phyloP scores from a whole-genome alignment of 2,329 filamentous ascomycete species.

The Xylaria sp. region DNA sequence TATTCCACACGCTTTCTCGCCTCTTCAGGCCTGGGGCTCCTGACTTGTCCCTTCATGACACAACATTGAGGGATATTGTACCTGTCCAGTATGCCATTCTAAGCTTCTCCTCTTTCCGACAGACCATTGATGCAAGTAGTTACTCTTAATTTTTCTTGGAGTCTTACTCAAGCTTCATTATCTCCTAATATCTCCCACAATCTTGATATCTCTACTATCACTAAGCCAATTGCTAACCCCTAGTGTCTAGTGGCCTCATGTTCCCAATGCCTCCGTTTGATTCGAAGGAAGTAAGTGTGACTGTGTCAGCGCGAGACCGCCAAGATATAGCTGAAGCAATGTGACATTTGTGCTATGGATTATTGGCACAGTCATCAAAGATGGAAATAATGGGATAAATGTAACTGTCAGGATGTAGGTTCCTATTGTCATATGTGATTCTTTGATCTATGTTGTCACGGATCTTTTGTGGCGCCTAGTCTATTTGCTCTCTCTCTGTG shows the following conservation, averaged over 20 bases:
- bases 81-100: constrained; percentile 11
- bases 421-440: background rate
- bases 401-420: background rate
- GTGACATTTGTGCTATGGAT: background rate
- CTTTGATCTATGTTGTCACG: background rate
- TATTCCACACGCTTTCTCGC: constrained; percentile 20
- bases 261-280: constrained; percentile 28
- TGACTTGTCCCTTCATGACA: constrained; percentile 8
- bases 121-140: too few relatives aligned
- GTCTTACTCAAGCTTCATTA: background rate
- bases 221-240: background rate
- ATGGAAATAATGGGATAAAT: background rate
- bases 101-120: background rate
- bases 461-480: too few relatives aligned
- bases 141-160: background rate
- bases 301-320: background rate
- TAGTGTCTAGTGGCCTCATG: constrained; percentile 11
- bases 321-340: background rate
- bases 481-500: background rate
- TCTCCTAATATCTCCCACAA: background rate
- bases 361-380: too few relatives aligned
- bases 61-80: constrained; percentile 13
- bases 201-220: background rate
- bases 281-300: constrained; percentile 24
- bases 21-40: constrained; percentile 16